Conservation (phyloP, 2,329 filamentous ascomycete genomes). For the Bipolaris sorokiniana region DNA sequence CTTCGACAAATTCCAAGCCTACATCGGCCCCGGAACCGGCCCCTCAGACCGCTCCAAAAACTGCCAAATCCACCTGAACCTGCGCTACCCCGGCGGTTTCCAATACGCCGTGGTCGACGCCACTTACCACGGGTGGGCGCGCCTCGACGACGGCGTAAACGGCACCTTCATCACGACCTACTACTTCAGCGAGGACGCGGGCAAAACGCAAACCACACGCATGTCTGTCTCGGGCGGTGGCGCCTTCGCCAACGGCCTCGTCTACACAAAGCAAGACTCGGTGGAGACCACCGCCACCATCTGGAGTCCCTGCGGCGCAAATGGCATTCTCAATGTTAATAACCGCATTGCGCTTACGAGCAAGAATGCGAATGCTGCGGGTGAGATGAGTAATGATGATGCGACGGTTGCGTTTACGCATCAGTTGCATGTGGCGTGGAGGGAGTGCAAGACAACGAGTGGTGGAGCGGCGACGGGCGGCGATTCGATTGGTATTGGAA, state of each 20-base stretch:
- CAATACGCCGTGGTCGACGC: conserved; percentile 45
- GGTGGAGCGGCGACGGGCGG: conserved; percentile 16
- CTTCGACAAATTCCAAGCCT: conserved; percentile 45
- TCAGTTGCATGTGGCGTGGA: conserved; percentile 45
- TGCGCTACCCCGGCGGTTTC: conserved; percentile 49
- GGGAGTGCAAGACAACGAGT: conserved; percentile 25
- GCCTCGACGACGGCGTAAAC: conserved; percentile 42
- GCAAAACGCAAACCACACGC: conserved; percentile 37
- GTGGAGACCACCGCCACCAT: conserved; percentile 43
- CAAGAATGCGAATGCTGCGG: conserved; percentile 27
- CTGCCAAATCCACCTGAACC: conserved; percentile 46
- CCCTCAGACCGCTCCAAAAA: conserved; percentile 43
- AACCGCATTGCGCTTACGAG: conserved; percentile 39
- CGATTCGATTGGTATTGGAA: conserved; percentile 36
- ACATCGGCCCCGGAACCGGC: conserved; percentile 40
- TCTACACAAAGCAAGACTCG: conserved; percentile 57
- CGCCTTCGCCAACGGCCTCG: conserved; percentile 47
- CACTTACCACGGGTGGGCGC: conserved; percentile 48
- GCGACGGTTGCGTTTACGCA: conserved; percentile 46
- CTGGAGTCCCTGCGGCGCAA: conserved; percentile 45
- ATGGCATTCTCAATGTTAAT: conserved; percentile 44
- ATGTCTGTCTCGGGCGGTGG: conserved; percentile 42
- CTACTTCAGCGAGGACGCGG: conserved; percentile 47
- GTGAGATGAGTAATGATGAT: conserved; percentile 44
- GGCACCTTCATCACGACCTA: conserved; percentile 46